Base-by-base conservation (phyloP, 164 flowering plant species). In the Liriodendron chinense region DNA sequence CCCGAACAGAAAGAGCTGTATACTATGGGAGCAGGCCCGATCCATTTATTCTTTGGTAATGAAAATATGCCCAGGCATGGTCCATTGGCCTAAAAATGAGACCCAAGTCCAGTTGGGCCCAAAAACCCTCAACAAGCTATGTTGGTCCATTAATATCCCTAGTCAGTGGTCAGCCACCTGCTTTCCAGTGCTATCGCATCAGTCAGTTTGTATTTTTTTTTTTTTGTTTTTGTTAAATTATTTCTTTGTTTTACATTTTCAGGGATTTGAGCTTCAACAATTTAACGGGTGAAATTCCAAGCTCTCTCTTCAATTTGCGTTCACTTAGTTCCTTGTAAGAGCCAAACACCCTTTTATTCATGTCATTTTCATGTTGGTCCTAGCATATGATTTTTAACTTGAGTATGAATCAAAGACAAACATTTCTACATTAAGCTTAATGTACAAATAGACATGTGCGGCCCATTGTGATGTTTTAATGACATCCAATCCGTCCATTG, bases 191-290 rank as follows among this genome's bases (percentile, higher is more conserved):
- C n/a, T 69, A 21, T 69, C 47, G 47, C 59, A 0, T 53, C 18
- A 16, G 59, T 12, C 18, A n/a, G n/a, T n/a, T n/a, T 53, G 69
- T 34, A 34, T 18, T 12, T 66, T 66, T 1, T 18, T 9, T 26
- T n/a, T 66, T 24, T 47, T 23, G 12, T n/a, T n/a, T n/a, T 14
- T 43, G n/a, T 1, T 26, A 7, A 8, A 14, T 26, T n/a, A n/a
- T 69, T 69, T 14, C 2, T 47, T 67, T 21, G 63, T 62, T 56
- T 26, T 9, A 34, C 43, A 25, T n/a, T 18, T 49, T 22, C 49
- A 76, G 78, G 70, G 78, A 76, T 76, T 65, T 76, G 63, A 76
- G 78, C 73, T 76, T 76, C 78, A 76, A 76, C 70, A 71, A 53
- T 25, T 65, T 76, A 63, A 71, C 75, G 50, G 78, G 78, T 24